phyloP scores from a whole-genome alignment of 106 monocot species.

The Allium cepa region DNA sequence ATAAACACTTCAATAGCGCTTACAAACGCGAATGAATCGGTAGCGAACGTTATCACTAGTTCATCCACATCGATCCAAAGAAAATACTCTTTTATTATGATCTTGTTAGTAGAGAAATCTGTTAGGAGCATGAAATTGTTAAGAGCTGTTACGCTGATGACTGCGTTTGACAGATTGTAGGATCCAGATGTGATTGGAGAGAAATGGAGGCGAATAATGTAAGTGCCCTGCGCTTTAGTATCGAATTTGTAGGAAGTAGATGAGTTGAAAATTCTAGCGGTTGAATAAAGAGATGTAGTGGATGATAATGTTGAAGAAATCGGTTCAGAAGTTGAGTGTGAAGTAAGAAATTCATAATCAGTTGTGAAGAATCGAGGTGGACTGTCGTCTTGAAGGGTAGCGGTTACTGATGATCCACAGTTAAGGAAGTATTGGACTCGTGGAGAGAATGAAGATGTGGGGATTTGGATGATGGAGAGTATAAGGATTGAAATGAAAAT shows the following conservation, averaged over 20 bases:
- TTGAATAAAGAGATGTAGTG: conserved; percentile 21
- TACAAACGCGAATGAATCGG: conserved; percentile 30
- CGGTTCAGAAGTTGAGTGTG: conserved; percentile 12
- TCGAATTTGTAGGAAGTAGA: conserved; percentile 24
- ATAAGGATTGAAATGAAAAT: background rate
- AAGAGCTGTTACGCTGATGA: conserved; percentile 36
- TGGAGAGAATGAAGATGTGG: background rate
- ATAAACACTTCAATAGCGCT: conserved; percentile 53
- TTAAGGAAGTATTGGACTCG: background rate
- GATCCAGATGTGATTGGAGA: conserved; percentile 10
- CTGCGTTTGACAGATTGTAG: conserved; percentile 25
- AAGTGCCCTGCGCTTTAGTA: background rate
- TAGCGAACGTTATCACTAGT: conserved; percentile 24
- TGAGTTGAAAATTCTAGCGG: conserved; percentile 28
- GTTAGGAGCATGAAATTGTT: conserved; percentile 23
- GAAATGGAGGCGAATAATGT: conserved; percentile 68
- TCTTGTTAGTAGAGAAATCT: conserved; percentile 12
- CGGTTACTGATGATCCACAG: background rate
- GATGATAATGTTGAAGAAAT: background rate
- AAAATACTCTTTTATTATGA: conserved; percentile 38
- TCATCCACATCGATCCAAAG: conserved; percentile 18
- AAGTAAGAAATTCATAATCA: background rate
- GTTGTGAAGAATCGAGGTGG: conserved; percentile 1
- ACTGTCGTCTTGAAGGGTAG: conserved; percentile 5
- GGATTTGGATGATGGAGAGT: background rate